These are phyloP conservation scores for Coix lacrymajobi DNA, from an alignment of 176 grass and related monocot genomes.

Conservation along the genomic window DNA sequence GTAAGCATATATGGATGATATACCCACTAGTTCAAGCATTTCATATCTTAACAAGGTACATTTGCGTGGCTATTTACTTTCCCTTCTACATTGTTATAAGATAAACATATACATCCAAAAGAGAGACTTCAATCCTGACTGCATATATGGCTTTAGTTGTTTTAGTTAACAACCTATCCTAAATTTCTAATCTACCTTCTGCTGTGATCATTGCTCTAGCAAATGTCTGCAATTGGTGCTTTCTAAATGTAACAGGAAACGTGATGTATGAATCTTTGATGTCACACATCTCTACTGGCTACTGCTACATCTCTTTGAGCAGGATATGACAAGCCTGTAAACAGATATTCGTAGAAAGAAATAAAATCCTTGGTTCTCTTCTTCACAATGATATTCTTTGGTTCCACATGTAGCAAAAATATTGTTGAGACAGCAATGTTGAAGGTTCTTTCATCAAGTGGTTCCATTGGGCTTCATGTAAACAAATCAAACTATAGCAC, in stretches of 20 bases:
- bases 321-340: not conserved
- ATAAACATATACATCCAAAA: too few relatives aligned
- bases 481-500: not conserved
- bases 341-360: not conserved
- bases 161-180: not conserved
- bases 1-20: not conserved
- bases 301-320: not conserved
- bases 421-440: not conserved
- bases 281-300: not conserved
- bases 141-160: not conserved
- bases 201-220: too few relatives aligned
- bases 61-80: not conserved
- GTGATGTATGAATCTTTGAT: not conserved
- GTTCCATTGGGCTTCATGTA: not conserved
- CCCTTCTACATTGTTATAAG: not conserved
- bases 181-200: not conserved
- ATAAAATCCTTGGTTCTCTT: not conserved
- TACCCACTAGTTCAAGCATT: not conserved
- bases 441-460: not conserved
- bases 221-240: too few relatives aligned
- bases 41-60: not conserved
- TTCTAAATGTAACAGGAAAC: not conserved
- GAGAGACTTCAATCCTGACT: too few relatives aligned
- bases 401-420: not conserved
- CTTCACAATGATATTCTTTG: not conserved